A percentile compares a stretch with the other conserved stretches of the same genome.
phyloP scores from a whole-genome alignment of 2,329 filamentous ascomycete genomes.

The Lasiodiplodia hormozganensis region DNA sequence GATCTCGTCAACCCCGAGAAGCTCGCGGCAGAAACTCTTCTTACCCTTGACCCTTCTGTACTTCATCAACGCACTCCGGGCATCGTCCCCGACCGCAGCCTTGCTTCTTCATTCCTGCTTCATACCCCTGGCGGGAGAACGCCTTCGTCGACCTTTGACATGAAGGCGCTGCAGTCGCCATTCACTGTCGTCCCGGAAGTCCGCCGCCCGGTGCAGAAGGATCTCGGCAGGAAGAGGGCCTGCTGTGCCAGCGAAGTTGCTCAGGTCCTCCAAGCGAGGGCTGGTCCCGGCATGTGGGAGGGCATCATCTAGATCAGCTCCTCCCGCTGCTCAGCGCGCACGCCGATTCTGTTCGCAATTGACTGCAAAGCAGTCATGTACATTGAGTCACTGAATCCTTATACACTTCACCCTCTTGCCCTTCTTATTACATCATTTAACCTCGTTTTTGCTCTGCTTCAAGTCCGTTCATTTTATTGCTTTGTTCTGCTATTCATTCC shows the following conservation, averaged over 20 bases:
- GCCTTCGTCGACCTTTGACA: slow-evolving; percentile 34
- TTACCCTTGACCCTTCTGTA: slow-evolving; percentile 30
- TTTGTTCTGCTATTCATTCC: slow-evolving; percentile 11
- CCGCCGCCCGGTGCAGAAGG: slow-evolving; percentile 53
- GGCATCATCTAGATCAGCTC: slow-evolving; percentile 58
- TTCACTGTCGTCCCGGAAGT: slow-evolving; percentile 49
- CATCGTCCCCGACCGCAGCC: slow-evolving; percentile 45
- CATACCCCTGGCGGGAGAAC: slow-evolving; percentile 34
- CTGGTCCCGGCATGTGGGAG: slow-evolving; percentile 71
- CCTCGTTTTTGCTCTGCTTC: not conserved
- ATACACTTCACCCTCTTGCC: slow-evolving; percentile 17
- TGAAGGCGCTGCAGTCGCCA: slow-evolving; percentile 49
- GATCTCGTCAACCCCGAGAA: slow-evolving; percentile 59
- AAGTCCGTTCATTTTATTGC: slow-evolving; percentile 20
- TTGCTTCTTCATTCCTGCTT: slow-evolving; percentile 43
- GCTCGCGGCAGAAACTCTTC: slow-evolving; percentile 25
- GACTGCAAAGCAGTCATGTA: slow-evolving; percentile 10
- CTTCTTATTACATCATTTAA: slow-evolving; percentile 27
- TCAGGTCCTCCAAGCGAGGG: slow-evolving; percentile 58
- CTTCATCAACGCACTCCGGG: slow-evolving; percentile 34
- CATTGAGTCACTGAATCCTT: slow-evolving; percentile 26
- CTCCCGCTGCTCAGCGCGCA: not conserved
- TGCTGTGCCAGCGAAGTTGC: slow-evolving; percentile 69
- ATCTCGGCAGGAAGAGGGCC: slow-evolving; percentile 67
- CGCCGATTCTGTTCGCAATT: not conserved